Base-by-base conservation (phyloP, 768 basidiomycete species). In the Brasilioporus rufonigricans region DNA sequence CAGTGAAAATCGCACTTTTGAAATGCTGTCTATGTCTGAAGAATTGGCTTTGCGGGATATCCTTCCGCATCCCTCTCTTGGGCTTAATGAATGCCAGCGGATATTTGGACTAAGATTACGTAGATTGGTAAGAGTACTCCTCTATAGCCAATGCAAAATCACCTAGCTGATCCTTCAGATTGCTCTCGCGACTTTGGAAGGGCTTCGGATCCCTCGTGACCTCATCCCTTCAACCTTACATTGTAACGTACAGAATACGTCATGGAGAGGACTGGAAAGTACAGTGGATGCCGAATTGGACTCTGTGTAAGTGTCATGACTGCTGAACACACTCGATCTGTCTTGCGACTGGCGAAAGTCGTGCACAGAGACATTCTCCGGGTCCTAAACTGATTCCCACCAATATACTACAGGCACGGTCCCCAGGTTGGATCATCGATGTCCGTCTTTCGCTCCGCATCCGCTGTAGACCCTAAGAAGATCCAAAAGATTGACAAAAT, bases 401-500 rank as follows among this genome's bases (percentile, higher is more conserved):
- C 19, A 10, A 23, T 26, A 1, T 43, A 26, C 24, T 29, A 33
- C 33, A 33, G 33, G 33, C 33, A 33, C 33, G 2, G 44, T 43
- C 23, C 24, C 5, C 23, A 16, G 13, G 9, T 13, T 5, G 24
- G 8, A 23, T 43, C 23, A 2, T 43, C 41, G n/a, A 43, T 11
- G 8, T 24, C 13, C 1, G 21, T 48, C 5, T 33, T 50, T 12
- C 48, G 41, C 27, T 39, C 18, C 6, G 21, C 26, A 8, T 18
- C 19, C 0, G 31, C 29, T 13, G 18, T 21, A 2, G 41, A 53
- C 13, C 3, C 14, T 2, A 21, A 41, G 7, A 50, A 21, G 14
- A 23, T 12, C 7, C 44, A 11, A 10, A 59, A 50, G 55, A 50
- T 60, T 0, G 38, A 51, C 13, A 8, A 35, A 18, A 50, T 59